A percentile compares a stretch with the other conserved stretches of the same genome.
Evolutionary conservation across 1,139 yeast genomes (phyloP).

Genomic region (Nakaseomyces kungkrabaensis): DNA sequence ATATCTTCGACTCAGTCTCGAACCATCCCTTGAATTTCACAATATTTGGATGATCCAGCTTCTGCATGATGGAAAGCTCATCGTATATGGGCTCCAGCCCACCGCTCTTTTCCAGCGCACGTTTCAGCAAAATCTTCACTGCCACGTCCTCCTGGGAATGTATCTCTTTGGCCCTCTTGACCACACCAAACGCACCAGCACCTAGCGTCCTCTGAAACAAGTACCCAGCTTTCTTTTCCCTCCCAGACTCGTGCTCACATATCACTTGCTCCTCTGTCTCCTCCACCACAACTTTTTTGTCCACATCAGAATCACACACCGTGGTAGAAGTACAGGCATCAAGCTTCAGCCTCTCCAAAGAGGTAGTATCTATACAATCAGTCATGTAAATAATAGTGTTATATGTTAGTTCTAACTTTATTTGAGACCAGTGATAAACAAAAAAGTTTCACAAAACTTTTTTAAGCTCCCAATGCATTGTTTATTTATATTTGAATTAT

Average conservation of each 20-base stretch:
- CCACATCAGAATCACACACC: background rate
- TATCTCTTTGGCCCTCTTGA: conserved; percentile 58
- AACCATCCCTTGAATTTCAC: conserved; percentile 83
- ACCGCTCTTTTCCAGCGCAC: conserved; percentile 68
- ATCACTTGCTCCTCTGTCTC: background rate
- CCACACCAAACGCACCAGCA: conserved; percentile 83
- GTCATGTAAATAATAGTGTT: background rate
- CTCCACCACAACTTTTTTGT: background rate
- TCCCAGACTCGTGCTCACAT: conserved; percentile 25
- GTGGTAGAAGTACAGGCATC: background rate
- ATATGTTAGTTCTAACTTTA: background rate
- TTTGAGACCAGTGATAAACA: background rate
- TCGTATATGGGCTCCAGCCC: conserved; percentile 50
- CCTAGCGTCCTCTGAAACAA: conserved; percentile 63
- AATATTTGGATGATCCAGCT: conserved; percentile 67
- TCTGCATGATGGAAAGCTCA: conserved; percentile 57
- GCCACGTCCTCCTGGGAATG: conserved; percentile 67
- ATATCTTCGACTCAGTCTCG: conserved; percentile 70
- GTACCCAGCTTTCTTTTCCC: background rate
- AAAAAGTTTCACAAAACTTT: too few species aligned
- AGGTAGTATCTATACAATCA: background rate
- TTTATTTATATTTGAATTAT: too few species aligned
- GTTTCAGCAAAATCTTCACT: conserved; percentile 72
- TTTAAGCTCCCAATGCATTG: too few species aligned
- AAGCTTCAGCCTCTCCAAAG: background rate